Conservation (phyloP, 331 rosid genomes). For the Rosa hybrid region DNA sequence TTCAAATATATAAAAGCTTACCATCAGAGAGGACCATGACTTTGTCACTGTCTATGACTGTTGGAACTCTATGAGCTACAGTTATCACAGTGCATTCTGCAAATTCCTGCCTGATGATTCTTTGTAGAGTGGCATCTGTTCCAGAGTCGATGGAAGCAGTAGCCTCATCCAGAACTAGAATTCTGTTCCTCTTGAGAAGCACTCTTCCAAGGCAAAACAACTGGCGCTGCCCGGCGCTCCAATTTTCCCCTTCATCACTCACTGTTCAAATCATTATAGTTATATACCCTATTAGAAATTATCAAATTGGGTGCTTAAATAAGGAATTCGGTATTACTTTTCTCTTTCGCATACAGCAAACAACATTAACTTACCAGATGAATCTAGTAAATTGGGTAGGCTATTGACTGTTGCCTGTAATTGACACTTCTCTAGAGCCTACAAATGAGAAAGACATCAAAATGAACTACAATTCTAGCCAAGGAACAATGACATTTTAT, state of each 20-base stretch:
- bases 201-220: conserved; percentile 86
- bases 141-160: conserved; percentile 82
- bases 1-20: conserved; percentile 26
- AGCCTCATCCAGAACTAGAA: conserved; percentile 84
- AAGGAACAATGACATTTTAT: no score
- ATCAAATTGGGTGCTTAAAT: neutral
- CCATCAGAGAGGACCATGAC: conserved; percentile 84
- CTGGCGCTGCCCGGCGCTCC: conserved; percentile 87
- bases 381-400: conserved; percentile 71
- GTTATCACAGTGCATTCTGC: conserved; percentile 56
- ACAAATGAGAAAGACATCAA: conserved; percentile 22
- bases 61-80: conserved; percentile 85
- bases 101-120: conserved; percentile 70
- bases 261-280: conserved; percentile 37
- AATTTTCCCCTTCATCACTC: conserved; percentile 86
- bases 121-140: conserved; percentile 62
- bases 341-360: neutral
- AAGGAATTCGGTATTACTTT: neutral
- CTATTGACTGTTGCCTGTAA: conserved; percentile 58
- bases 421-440: conserved; percentile 84
- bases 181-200: conserved; percentile 59
- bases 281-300: neutral
- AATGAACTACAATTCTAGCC: no score
- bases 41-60: conserved; percentile 78
- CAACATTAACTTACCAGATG: conserved; percentile 51